These are phyloP conservation scores for Candida quercuum DNA, from an alignment of 805 yeast genomes.

Conservation along the genomic window DNA sequence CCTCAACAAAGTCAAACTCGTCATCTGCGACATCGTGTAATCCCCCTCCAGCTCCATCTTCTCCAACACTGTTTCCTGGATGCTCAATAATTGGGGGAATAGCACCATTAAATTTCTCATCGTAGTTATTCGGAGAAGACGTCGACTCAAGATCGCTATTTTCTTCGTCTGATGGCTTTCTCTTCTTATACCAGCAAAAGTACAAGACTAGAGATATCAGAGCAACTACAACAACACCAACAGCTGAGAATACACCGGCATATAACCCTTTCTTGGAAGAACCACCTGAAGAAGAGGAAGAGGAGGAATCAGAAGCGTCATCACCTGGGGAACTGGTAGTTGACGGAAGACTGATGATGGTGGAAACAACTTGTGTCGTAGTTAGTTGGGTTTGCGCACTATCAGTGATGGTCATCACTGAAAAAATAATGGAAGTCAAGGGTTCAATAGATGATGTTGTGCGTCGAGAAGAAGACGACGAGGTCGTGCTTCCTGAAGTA, in stretches of 20 bases:
- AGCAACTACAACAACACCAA: slow-evolving; percentile 54
- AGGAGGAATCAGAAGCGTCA: slow-evolving; percentile 11
- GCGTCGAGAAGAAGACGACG: neutral
- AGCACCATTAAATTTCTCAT: slow-evolving; percentile 10
- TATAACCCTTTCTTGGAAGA: slow-evolving; percentile 67
- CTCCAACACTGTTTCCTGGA: neutral
- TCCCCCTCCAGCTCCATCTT: neutral
- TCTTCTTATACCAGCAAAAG: slow-evolving; percentile 33
- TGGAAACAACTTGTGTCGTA: slow-evolving; percentile 22
- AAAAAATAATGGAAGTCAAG: slow-evolving; percentile 28
- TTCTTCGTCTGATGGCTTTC: slow-evolving; percentile 10
- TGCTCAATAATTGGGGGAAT: neutral
- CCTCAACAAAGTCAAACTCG: slow-evolving; percentile 25
- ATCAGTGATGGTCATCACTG: slow-evolving; percentile 31
- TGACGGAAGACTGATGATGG: slow-evolving; percentile 19
- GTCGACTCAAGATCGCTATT: slow-evolving; percentile 12
- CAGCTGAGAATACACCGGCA: slow-evolving; percentile 75
- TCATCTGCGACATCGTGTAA: slow-evolving; percentile 13
- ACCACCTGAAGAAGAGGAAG: slow-evolving; percentile 29
- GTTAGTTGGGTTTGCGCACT: slow-evolving; percentile 23
- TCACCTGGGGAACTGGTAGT: slow-evolving; percentile 11
- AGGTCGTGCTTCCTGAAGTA: neutral
- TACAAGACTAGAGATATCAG: slow-evolving; percentile 38
- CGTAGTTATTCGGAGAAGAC: neutral
- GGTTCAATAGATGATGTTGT: slow-evolving; percentile 11